Conservation (phyloP, 208 protist genomes). For the Endotrypanum monterogeii region DNA sequence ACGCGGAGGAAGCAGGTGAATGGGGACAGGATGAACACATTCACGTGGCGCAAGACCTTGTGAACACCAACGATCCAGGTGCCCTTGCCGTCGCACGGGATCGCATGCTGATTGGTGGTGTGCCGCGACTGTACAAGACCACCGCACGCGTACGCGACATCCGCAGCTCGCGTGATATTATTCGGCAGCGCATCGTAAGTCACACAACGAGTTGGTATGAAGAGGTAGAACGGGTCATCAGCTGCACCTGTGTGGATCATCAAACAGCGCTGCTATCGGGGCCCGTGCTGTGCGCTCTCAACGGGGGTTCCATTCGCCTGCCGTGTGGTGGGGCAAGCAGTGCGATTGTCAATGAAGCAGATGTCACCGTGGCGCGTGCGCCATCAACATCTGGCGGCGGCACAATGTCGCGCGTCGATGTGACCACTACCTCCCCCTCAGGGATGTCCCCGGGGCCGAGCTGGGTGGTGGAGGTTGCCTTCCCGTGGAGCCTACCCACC, state of each 20-base stretch:
- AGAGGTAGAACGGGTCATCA: constrained; percentile 41
- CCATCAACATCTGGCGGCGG: background rate
- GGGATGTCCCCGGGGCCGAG: constrained; percentile 1
- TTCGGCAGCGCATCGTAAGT: constrained; percentile 53
- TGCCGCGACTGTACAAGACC: constrained; percentile 33
- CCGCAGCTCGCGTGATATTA: constrained; percentile 60
- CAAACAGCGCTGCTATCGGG: constrained; percentile 44
- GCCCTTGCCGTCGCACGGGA: constrained; percentile 56
- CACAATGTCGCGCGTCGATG: no score
- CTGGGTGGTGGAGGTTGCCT: constrained; percentile 50
- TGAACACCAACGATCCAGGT: constrained; percentile 44
- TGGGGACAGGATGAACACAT: constrained; percentile 74
- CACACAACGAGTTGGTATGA: constrained; percentile 61
- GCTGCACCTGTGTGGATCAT: constrained; percentile 14
- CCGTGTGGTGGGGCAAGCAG: constrained; percentile 11
- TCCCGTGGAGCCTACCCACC: constrained; percentile 41
- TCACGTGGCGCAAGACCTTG: constrained; percentile 45
- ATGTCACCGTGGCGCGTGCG: constrained; percentile 6
- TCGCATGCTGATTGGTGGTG: constrained; percentile 58
- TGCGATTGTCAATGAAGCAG: constrained; percentile 10
- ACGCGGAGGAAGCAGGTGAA: constrained; percentile 65
- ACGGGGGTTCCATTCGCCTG: constrained; percentile 18
- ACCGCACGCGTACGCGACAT: constrained; percentile 54
- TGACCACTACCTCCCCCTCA: background rate
- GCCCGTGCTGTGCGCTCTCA: constrained; percentile 43